Evolutionary conservation across 2,329 filamentous ascomycete species (phyloP).

Genomic region (Fusarium sp.): DNA sequence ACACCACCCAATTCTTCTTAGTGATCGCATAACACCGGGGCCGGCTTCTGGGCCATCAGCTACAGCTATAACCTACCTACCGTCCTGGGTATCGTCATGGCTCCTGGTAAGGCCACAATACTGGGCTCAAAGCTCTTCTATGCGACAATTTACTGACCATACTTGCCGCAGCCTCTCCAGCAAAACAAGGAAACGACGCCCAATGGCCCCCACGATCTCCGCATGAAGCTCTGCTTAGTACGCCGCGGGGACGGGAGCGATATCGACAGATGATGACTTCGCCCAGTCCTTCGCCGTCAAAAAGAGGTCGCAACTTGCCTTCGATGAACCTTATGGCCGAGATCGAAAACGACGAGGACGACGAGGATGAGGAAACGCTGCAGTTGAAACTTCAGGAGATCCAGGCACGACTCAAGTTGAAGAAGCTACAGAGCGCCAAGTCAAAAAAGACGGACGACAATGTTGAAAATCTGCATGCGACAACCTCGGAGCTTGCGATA

Average conservation of each 20-base stretch:
- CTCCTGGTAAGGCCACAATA: conserved; percentile 43
- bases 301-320: conserved; percentile 40
- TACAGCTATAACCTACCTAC: conserved; percentile 9
- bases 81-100: conserved; percentile 41
- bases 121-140: background rate
- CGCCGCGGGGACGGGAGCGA: conserved; percentile 83
- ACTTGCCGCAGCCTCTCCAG: conserved; percentile 44
- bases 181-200: conserved; percentile 58
- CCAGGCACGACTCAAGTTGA: conserved; percentile 86
- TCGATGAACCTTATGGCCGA: conserved; percentile 50
- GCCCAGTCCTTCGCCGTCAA: conserved; percentile 73
- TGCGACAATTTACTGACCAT: conserved; percentile 25
- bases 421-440: conserved; percentile 77
- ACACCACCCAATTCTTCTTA: conserved; percentile 22
- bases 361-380: conserved; percentile 90
- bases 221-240: conserved; percentile 71
- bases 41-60: conserved; percentile 28
- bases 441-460: conserved; percentile 38
- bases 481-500: conserved; percentile 41
- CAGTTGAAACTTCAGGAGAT: conserved; percentile 89
- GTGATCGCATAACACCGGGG: conserved; percentile 32
- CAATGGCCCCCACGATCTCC: conserved; percentile 77
- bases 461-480: conserved; percentile 33
- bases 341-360: conserved; percentile 64
- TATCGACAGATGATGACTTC: conserved; percentile 76